These are phyloP conservation scores for Mortierella hygrophila DNA, from an alignment of 192 early-diverging fungal species.

Conservation along the genomic window DNA sequence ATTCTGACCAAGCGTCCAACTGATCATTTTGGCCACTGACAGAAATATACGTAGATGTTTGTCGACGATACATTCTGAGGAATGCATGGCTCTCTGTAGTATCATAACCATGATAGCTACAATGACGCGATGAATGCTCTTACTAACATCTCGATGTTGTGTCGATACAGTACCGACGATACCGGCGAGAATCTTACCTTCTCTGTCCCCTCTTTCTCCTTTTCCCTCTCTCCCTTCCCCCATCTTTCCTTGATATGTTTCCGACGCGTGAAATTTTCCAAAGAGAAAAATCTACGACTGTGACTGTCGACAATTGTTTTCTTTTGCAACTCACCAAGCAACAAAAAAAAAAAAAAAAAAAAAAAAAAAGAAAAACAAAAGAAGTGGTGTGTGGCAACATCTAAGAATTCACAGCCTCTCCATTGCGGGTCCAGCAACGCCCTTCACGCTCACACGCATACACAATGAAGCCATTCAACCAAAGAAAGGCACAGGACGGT, in stretches of 20 bases:
- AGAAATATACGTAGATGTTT: neutral
- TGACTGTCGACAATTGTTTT: conserved; percentile 4
- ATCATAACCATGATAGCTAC: neutral
- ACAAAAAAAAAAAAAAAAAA: neutral
- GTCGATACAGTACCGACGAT: too few species aligned
- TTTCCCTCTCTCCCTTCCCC: neutral
- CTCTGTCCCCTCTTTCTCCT: too few species aligned
- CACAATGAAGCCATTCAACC: neutral
- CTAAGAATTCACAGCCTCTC: neutral
- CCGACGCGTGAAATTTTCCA: neutral
- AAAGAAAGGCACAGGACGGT: neutral
- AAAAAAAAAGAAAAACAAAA: too few species aligned
- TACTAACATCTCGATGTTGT: too few species aligned
- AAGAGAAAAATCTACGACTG: neutral
- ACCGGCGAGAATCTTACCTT: too few species aligned
- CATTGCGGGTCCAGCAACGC: conserved; percentile 4
- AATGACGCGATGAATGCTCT: neutral
- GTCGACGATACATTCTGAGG: neutral
- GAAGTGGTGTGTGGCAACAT: too few species aligned
- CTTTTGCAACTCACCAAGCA: neutral
- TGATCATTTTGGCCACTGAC: neutral
- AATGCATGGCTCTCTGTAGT: neutral
- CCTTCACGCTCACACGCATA: neutral
- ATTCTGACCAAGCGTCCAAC: neutral
- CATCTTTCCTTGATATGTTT: neutral